These are phyloP conservation scores for Persicaria tinctoria DNA, from an alignment of 148 eudicot species.

Conservation along the genomic window DNA sequence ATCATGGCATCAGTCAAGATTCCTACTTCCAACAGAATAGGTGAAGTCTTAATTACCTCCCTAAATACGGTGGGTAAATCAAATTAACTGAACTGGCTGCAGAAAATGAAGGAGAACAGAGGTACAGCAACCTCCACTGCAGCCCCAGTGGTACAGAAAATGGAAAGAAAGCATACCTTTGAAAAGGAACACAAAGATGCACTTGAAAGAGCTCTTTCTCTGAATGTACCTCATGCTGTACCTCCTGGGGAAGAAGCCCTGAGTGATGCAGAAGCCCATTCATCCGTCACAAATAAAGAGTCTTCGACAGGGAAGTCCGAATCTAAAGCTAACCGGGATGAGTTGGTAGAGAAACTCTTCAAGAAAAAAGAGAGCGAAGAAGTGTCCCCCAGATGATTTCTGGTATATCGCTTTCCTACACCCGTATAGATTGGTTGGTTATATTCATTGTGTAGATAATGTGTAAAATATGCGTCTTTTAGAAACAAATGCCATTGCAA, in stretches of 20 bases:
- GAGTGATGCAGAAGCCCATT: slow-evolving; percentile 12
- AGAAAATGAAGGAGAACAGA: slow-evolving; percentile 43
- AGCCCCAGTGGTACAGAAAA: slow-evolving; percentile 56
- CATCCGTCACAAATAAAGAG: slow-evolving; percentile 16
- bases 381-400: not conserved
- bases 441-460: slow-evolving; percentile 4
- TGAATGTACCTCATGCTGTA: slow-evolving; percentile 77
- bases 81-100: slow-evolving; percentile 13
- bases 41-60: not conserved
- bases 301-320: slow-evolving; percentile 12
- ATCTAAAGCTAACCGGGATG: slow-evolving; percentile 49
- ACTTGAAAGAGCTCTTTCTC: slow-evolving; percentile 69
- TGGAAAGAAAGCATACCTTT: slow-evolving; percentile 56
- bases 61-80: not conserved
- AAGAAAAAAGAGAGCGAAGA: slow-evolving; percentile 30
- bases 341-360: slow-evolving; percentile 49
- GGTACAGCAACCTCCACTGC: slow-evolving; percentile 31
- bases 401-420: not conserved
- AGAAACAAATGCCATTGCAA: too few species aligned
- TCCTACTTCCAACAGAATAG: not conserved
- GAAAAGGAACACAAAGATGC: slow-evolving; percentile 89
- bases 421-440: not conserved
- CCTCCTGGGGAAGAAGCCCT: slow-evolving; percentile 22
- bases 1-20: not conserved
- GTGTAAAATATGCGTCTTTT: not conserved